Evolutionary conservation across 192 early-diverging fungal species (phyloP), one percentile per base, ranked within the genome.

Genomic region (Backusella parvicylindrica): DNA sequence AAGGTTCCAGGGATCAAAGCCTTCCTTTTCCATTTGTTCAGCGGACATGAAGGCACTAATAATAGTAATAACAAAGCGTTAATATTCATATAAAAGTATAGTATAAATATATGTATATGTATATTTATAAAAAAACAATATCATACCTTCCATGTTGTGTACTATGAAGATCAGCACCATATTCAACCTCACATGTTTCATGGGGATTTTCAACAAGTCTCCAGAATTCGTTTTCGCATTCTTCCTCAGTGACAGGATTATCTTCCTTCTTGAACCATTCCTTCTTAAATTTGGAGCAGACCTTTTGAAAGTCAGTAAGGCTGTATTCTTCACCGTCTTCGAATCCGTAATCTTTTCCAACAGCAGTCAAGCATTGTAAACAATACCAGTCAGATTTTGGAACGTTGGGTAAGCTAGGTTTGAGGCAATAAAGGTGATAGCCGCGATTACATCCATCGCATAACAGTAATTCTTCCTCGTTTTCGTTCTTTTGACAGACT

Each of bases 81-180:
- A n/a, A n/a, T n/a, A n/a, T n/a, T n/a, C n/a, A n/a, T n/a, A n/a
- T n/a, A n/a, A n/a, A n/a, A n/a, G n/a, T n/a, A n/a, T n/a, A n/a
- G n/a, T n/a, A 79, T n/a, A 71, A 37, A n/a, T 74, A 69, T 12
- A n/a, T 28, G 23, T 6, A 36, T 16, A 60, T n/a, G 23, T 11
- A 65, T n/a, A 64, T n/a, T n/a, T 1, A 41, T 32, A 43, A 11
- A 15, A 31, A 53, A 49, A 37, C 3, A 41, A 15, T 0, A 6
- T 40, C 38, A 32, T 80, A 92, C 91, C 92, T 95, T 79, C 97
- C 97, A 77, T 97, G 94, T 72, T 92, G 87, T 18, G 92, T 91
- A 16, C 94, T 92, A 78, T 98, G 96, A 70, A 97, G 79, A 77
- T 99, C 97, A 2, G 97, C 97, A 15, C 97, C 97, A 73, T 99